Evolutionary conservation across 1,284 basidiomycete genomes (phyloP), one percentile per base, ranked within the genome.

Genomic region (Phenoliferia sp.): DNA sequence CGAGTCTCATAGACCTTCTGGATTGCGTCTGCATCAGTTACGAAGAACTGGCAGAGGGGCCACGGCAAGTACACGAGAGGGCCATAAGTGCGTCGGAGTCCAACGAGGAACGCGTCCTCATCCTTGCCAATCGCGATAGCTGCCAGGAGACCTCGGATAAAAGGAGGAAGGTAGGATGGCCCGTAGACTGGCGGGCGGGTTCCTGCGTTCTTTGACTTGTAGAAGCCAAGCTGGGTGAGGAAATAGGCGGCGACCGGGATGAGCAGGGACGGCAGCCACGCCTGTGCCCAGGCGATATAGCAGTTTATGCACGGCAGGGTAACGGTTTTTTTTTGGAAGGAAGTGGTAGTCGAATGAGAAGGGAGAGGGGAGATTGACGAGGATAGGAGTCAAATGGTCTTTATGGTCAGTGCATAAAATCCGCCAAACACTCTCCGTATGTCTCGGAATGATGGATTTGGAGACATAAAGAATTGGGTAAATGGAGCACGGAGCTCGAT

Each of bases 11-110:
- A 75, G 1, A 72, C 65, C 4, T 62, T 55, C 5, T 62, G 29
- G n/a, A 73, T 66, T 0, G 62, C 56, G 26, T 57, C 50, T 10
- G 63, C 55, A 17, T 63, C 60, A 7, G 64, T 22, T 3, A 73
- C 63, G n/a, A 75, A 59, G 33, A 70, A 70, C 54, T 71, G 68
- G 32, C 48, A 9, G 36, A 75, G 33, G 10, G 73, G 73, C 65
- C 69, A 75, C 4, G 72, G 70, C n/a, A 74, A 36, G 39, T 68
- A 74, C 4, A 72, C 70, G 22, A 62, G 48, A 0, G 52, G 31
- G 0, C 70, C 68, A 22, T 69, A 73, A 5, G 52, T 31, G 22
- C 54, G 26, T 28, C 58, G 62, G 5, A 70, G 64, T 3, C 17
- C 10, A 5, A 59, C 48, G 29, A 73, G 39, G 56, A 74, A 74